A percentile compares a stretch with the other conserved stretches of the same genome.
Conservation (phyloP, 345 rosid genomes). For the Schrenkiella parvula region DNA sequence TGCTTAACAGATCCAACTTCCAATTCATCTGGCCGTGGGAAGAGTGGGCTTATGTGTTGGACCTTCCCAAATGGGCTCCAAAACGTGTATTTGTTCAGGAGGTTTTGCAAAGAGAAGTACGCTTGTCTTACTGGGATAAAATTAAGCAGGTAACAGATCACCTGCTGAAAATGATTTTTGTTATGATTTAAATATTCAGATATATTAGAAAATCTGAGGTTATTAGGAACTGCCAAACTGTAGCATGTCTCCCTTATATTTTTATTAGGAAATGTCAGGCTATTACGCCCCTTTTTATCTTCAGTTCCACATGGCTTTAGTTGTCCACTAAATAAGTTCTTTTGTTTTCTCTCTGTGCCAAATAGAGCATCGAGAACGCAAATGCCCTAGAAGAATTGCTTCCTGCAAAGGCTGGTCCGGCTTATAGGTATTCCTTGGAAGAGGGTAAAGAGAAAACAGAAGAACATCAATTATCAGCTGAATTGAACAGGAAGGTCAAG, state of each 20-base stretch:
- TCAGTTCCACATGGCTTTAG: constrained; percentile 15
- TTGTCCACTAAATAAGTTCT: not conserved
- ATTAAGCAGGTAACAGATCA: constrained; percentile 76
- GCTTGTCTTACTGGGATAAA: constrained; percentile 97
- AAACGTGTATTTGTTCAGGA: constrained; percentile 97
- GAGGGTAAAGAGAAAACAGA: constrained; percentile 73
- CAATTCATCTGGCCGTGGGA: constrained; percentile 99
- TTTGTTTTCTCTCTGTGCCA: constrained; percentile 3
- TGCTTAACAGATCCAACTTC: constrained; percentile 75
- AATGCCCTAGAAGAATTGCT: constrained; percentile 83
- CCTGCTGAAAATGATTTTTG: not conserved
- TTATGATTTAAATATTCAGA: not conserved
- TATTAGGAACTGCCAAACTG: not conserved
- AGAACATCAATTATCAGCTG: constrained; percentile 63
- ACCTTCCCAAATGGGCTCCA: constrained; percentile 98
- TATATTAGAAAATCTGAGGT: not conserved
- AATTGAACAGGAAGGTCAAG: constrained; percentile 77
- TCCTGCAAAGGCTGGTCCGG: constrained; percentile 77
- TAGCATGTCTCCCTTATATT: not conserved
- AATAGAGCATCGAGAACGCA: constrained; percentile 87
- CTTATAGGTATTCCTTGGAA: constrained; percentile 57
- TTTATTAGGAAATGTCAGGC: not conserved
- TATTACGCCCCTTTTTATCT: not conserved
- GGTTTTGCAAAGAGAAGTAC: constrained; percentile 95
- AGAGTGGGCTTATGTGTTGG: constrained; percentile 96